Evolutionary conservation across 2,329 filamentous ascomycete genomes (phyloP), one percentile per base, ranked within the genome.

Genomic region (Coccinonectria pachysandricola): DNA sequence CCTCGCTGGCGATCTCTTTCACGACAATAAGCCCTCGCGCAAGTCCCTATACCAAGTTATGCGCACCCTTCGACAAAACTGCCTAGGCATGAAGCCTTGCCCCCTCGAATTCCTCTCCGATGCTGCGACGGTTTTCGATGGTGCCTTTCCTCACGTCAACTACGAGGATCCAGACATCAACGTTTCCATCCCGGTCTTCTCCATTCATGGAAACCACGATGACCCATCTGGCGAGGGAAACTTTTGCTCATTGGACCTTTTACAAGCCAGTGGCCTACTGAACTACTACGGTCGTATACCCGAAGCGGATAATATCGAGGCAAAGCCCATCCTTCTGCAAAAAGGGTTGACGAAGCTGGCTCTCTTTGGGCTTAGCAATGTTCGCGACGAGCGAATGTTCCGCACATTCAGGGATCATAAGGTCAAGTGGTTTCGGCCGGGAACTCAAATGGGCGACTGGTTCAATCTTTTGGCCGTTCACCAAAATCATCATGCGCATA

Each of bases 101-200:
- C 84, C 94, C 53, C 67, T 98, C 34, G 84, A 98, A 54, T 86
- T 96, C 56, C 67, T 98, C 22, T 93, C 86, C 49, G 91, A 98
- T 54, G 85, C 84, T 6, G 85, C 78, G 41, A 82, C 93, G 45
- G 83, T 88, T 36, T 95, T 98, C 45, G 79, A 85, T 35, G 82
- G 82, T 6, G 78, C 85, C 1, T 93, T 95, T 49, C 79, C 85
- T 25, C 82, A 95, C 52, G 88, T 94, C 56, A 98, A 98, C 56
- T 98, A 98, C 56, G 86, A 96, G 55, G 91, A 98, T 46, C 75
- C 84, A 13, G 85, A 98, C 45, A 95, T 98, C 55, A 98, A 98
- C 46, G 75, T 98, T 34, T 84, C 87, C 1, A 95, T 96, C 30
- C 91, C 91, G 0, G 86, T 98, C 15, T 98, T 98, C 51, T 94